Evolutionary conservation across 352 stramenopile species (phyloP).

Genomic region (Phytophthora podocarpi): DNA sequence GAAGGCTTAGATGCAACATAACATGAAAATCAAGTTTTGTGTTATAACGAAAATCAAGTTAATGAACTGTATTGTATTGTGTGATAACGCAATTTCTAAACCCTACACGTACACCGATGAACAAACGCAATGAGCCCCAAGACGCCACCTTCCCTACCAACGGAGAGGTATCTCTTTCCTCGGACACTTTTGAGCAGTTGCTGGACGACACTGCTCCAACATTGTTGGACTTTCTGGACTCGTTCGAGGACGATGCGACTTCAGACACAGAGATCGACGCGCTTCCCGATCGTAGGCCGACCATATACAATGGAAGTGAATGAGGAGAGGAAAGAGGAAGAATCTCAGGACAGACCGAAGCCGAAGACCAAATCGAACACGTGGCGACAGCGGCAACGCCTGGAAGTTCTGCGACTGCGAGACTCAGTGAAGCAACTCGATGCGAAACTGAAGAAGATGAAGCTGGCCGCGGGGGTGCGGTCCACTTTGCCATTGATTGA

Average conservation of each 20-base stretch:
- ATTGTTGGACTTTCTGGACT: slow-evolving; percentile 12
- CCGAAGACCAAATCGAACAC: slow-evolving; percentile 27
- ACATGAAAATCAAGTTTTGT: no score
- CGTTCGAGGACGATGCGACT: not conserved
- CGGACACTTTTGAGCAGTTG: slow-evolving; percentile 11
- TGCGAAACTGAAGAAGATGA: slow-evolving; percentile 23
- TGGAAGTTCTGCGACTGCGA: slow-evolving; percentile 21
- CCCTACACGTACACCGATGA: no score
- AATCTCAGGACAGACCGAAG: not conserved
- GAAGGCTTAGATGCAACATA: no score
- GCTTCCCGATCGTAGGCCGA: not conserved
- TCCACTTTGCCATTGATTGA: slow-evolving; percentile 18
- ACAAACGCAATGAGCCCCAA: not conserved
- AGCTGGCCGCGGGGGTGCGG: slow-evolving; percentile 14
- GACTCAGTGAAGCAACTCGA: slow-evolving; percentile 21
- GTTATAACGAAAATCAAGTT: no score
- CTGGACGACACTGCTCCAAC: slow-evolving; percentile 5
- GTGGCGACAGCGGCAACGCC: slow-evolving; percentile 17
- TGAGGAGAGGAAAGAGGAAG: not conserved
- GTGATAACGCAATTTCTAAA: slow-evolving; percentile 5
- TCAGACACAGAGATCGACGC: not conserved
- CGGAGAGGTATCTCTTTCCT: no score
- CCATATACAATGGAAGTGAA: not conserved
- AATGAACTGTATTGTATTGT: no score
- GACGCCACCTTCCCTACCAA: no score